Percentiles rank a stretch among this genome's conserved stretches.
Conservation (phyloP, 75 land plant species). For the Selaginella tamariscina region DNA sequence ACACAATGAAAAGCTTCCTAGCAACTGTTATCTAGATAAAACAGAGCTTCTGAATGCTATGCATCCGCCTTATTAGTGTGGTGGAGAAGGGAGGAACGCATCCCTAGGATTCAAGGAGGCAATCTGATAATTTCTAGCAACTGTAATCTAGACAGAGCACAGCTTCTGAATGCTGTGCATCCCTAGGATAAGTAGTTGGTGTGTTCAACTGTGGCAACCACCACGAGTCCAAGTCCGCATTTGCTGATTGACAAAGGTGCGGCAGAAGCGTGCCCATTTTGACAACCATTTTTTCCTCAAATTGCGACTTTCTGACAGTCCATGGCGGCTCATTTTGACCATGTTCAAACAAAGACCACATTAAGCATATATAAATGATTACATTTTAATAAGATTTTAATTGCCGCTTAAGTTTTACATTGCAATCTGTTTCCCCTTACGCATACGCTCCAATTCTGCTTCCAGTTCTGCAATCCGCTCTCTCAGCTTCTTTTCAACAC, state of each 20-base stretch:
- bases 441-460: slow-evolving; percentile 44
- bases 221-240: no score
- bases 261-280: not conserved
- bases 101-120: not conserved
- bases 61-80: not conserved
- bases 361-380: not conserved
- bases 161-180: no score
- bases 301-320: not conserved
- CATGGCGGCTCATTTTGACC: not conserved
- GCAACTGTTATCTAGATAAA: not conserved
- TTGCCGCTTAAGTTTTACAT: not conserved
- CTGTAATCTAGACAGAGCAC: no score
- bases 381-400: not conserved
- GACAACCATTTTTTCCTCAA: not conserved
- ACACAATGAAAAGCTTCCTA: not conserved
- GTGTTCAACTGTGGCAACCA: no score
- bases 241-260: not conserved
- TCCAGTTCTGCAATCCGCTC: slow-evolving; percentile 40
- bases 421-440: slow-evolving; percentile 50
- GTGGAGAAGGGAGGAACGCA: not conserved
- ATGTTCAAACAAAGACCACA: no score
- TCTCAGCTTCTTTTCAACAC: slow-evolving; percentile 31
- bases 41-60: not conserved
- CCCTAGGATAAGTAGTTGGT: no score
- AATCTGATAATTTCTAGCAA: no score